Conservation (phyloP, 495 filamentous ascomycete genomes). For the Xylaria curta region DNA sequence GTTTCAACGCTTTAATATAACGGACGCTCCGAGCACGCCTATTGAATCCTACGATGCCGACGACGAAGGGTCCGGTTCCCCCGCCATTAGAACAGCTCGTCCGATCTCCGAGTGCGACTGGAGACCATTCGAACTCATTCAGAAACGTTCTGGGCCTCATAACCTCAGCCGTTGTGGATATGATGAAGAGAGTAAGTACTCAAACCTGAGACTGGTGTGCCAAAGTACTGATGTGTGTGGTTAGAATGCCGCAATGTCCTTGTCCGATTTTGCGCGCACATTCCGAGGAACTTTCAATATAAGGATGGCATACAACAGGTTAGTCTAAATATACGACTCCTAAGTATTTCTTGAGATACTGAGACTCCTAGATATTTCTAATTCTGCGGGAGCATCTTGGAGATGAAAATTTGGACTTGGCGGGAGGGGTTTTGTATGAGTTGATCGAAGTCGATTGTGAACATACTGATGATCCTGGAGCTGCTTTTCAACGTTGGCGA, state of each 20-base stretch:
- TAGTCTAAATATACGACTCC: conserved; percentile 8
- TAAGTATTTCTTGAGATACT: not conserved
- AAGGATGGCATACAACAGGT: conserved; percentile 43
- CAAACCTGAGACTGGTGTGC: not conserved
- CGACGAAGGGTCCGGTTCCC: not conserved
- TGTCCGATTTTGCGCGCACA: conserved; percentile 42
- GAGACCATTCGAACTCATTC: conserved; percentile 20
- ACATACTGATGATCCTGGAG: conserved; percentile 43
- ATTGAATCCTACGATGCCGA: not conserved
- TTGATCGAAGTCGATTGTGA: conserved; percentile 44
- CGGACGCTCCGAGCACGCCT: not conserved
- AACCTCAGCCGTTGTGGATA: conserved; percentile 36
- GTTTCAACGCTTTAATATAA: not conserved
- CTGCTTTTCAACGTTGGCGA: conserved; percentile 43
- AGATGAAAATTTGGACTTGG: conserved; percentile 43
- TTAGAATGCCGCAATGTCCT: conserved; percentile 45
- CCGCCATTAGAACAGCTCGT: not conserved
- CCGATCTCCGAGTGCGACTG: conserved; percentile 18
- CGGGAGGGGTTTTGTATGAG: conserved; percentile 44
- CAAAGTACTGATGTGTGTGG: conserved; percentile 15
- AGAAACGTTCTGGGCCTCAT: conserved; percentile 35
- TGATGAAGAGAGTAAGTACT: conserved; percentile 39
- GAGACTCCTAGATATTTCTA: conserved; percentile 37
- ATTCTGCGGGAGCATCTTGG: conserved; percentile 43
- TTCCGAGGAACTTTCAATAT: conserved; percentile 44